Conservation (phyloP, 495 filamentous ascomycete genomes). For the Penicillium flavigenum region DNA sequence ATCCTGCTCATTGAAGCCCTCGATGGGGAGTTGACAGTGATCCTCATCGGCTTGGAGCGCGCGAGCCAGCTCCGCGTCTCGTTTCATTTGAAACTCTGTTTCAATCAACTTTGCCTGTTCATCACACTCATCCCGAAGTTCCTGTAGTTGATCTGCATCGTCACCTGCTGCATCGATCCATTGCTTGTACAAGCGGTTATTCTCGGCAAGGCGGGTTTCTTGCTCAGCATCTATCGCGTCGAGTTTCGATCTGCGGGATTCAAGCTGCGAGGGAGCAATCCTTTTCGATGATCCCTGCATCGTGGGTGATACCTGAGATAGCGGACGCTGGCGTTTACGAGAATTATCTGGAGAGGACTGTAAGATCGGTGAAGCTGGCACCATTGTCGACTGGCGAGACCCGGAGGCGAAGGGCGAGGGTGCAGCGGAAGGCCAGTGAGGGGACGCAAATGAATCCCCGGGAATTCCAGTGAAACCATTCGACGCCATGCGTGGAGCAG, state of each 20-base stretch:
- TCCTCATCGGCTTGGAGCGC: constrained; percentile 32
- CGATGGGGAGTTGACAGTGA: neutral
- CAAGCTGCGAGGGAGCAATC: constrained; percentile 2
- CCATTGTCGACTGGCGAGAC: neutral
- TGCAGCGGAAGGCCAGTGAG: constrained; percentile 21
- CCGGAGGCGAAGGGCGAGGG: constrained; percentile 21
- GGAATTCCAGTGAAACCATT: neutral
- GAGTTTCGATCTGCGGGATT: constrained; percentile 7
- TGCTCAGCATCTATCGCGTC: constrained; percentile 13
- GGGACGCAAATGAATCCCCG: neutral
- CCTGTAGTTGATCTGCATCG: constrained; percentile 15
- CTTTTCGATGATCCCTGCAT: constrained; percentile 18
- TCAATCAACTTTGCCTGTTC: constrained; percentile 24
- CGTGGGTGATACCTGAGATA: constrained; percentile 15
- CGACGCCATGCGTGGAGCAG: neutral
- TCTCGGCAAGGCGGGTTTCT: constrained; percentile 8
- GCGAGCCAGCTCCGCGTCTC: constrained; percentile 52
- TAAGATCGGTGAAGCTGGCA: neutral
- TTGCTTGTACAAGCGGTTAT: constrained; percentile 1
- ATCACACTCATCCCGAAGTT: constrained; percentile 34
- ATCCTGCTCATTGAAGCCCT: neutral
- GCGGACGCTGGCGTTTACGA: constrained; percentile 26
- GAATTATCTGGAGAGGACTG: constrained; percentile 4
- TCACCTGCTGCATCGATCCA: constrained; percentile 3
- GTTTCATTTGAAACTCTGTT: constrained; percentile 18